Evolutionary conservation across 2,329 filamentous ascomycete species (phyloP), one percentile per base, ranked within the genome.

Genomic region (Ophiocordyceps camponoti-saundersi): DNA sequence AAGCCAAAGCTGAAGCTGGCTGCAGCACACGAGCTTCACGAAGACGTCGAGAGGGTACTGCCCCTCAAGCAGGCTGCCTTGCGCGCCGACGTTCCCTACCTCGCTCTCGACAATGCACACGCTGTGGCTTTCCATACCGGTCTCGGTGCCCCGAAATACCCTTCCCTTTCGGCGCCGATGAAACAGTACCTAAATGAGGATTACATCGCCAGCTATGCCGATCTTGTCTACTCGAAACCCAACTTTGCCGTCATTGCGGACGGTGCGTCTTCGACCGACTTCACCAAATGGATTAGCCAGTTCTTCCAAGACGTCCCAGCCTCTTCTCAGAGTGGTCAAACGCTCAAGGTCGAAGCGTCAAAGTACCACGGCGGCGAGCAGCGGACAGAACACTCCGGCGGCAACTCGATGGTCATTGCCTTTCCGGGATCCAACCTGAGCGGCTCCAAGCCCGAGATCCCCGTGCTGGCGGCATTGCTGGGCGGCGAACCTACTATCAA

Each of bases 321-420:
- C 55, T 65, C 72, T 52, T 61, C 74, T 51, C 64, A 67, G 55
- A 66, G 69, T 59, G 68, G 72, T 57, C 65, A 73, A 54, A 54
- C 58, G 44, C 67, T 83, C 52, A 74, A 78, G 61, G 69, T 71
- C 51, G 66, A 77, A 54, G 72, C 83, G 53, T 77, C 79, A 62
- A 92, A 89, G 68, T 98, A 96, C 79, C 85, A 79, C 61, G 92
- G 92, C 65, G 93, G 92, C 61, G 88, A 98, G 74, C 86, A 94
- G 72, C 86, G 92, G 57, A 84, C 85, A 55, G 73, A 84, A 53
- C 84, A 87, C 65, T 73, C 72, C 50, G 71, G 73, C 53, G 83
- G 85, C 55, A 95, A 94, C 69, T 76, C 88, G 42, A 64, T 95
- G 56, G 85, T 95, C 55, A 79, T 98, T 61, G 92, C 80, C 52